phyloP scores from a whole-genome alignment of 768 basidiomycete species.

The Pulveroboletus ravenelii region DNA sequence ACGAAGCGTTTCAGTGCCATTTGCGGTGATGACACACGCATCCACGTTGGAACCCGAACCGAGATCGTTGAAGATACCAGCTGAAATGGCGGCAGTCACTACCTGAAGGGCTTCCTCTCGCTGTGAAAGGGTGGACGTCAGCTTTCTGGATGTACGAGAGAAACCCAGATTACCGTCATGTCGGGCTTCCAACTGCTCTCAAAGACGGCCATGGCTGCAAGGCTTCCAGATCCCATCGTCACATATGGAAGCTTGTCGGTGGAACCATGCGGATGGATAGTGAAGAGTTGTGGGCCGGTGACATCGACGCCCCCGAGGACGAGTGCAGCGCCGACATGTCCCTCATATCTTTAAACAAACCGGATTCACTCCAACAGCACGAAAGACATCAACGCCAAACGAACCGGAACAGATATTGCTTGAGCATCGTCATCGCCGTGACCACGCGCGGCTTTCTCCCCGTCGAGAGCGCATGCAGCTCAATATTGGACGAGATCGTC shows the following conservation, averaged over 20 bases:
- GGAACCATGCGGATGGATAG: constrained; percentile 93
- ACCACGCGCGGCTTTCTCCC: constrained; percentile 91
- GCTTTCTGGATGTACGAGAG: not conserved
- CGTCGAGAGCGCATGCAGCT: constrained; percentile 85
- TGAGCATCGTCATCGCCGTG: constrained; percentile 98
- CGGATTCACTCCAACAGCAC: not conserved
- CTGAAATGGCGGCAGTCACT: constrained; percentile 82
- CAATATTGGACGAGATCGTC: constrained; percentile 93
- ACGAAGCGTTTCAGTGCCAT: constrained; percentile 85
- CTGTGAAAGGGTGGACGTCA: constrained; percentile 35
- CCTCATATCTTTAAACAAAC: constrained; percentile 65
- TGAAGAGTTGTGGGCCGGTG: constrained; percentile 93
- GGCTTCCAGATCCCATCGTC: constrained; percentile 94
- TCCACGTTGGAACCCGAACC: constrained; percentile 99
- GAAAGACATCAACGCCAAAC: constrained; percentile 20
- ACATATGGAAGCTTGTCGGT: constrained; percentile 99
- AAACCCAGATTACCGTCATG: constrained; percentile 59
- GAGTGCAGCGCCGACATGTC: constrained; percentile 90
- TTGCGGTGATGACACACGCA: constrained; percentile 89
- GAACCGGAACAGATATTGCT: constrained; percentile 91
- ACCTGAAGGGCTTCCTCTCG: constrained; percentile 76
- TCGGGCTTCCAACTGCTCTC: constrained; percentile 80
- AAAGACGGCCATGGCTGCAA: constrained; percentile 98
- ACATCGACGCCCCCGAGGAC: constrained; percentile 96
- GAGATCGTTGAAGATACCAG: constrained; percentile 99